A percentile compares a stretch with the other conserved stretches of the same genome.
phyloP scores from a whole-genome alignment of 169 alveolate genomes.

The Babesia gibsoni region DNA sequence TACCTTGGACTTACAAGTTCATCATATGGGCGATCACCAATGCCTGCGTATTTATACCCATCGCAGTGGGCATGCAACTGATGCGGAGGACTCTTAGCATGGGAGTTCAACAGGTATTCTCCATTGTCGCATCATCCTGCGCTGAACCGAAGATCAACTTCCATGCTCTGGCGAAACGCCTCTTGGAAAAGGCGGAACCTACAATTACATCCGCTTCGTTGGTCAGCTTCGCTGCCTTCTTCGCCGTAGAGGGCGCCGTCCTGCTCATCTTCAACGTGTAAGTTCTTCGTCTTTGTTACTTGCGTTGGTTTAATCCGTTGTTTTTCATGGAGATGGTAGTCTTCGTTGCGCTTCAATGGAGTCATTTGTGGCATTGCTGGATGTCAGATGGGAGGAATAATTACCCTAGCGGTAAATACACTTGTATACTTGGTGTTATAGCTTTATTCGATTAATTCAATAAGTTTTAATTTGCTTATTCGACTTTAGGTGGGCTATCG shows the following conservation, averaged over 20 bases:
- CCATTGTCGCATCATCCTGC: not conserved
- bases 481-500: not conserved
- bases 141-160: not conserved
- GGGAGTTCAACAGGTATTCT: not conserved
- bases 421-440: no score
- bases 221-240: constrained; percentile 10
- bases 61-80: not conserved
- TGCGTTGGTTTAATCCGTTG: not conserved
- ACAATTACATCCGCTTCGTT: not conserved
- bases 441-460: no score
- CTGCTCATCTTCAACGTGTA: not conserved
- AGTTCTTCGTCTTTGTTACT: not conserved
- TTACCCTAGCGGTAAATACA: no score
- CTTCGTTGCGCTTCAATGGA: not conserved
- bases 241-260: not conserved
- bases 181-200: not conserved
- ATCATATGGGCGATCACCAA: constrained; percentile 10
- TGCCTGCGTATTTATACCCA: not conserved
- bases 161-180: not conserved
- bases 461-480: constrained; percentile 1
- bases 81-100: not conserved
- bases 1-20: not conserved
- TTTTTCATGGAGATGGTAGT: not conserved
- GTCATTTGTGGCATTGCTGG: not conserved
- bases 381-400: no score